phyloP scores from a whole-genome alignment of 139 green algal species.

The Auxenochlorella pyrenoidosa region DNA sequence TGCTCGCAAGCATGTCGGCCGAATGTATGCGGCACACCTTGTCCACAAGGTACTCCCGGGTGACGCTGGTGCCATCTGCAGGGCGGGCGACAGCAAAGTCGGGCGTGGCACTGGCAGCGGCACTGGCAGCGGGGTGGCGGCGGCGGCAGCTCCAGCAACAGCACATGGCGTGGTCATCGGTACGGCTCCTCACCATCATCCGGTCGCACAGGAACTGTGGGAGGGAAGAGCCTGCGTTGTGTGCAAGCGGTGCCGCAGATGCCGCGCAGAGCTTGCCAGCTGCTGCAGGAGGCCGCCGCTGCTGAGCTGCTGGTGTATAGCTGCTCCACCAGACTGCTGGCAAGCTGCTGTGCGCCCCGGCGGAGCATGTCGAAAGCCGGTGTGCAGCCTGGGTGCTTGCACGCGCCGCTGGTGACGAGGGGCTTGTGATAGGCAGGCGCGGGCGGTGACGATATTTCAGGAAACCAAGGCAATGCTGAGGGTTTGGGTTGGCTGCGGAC shows the following conservation, averaged over 20 bases:
- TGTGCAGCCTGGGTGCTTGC: no score
- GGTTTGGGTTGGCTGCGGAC: background rate
- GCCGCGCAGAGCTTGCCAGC: conserved; percentile 1
- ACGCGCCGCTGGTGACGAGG: background rate
- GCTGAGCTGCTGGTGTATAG: background rate
- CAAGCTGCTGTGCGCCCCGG: conserved; percentile 1
- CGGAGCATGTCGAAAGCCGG: background rate
- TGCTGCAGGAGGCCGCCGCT: background rate
- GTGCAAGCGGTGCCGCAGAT: conserved; percentile 18
- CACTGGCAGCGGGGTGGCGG: background rate
- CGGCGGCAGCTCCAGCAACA: background rate
- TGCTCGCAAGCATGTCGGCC: background rate
- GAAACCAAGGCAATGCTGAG: background rate
- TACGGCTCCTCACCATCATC: background rate
- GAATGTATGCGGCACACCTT: background rate
- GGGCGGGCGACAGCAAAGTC: no score
- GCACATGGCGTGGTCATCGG: no score
- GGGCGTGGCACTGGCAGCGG: background rate
- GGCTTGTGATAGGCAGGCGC: no score
- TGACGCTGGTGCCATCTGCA: background rate
- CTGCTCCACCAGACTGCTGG: background rate
- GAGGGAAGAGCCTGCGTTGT: conserved; percentile 12
- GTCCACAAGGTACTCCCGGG: background rate
- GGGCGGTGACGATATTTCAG: background rate
- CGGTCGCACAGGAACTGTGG: background rate